Conservation (phyloP, 2,329 filamentous ascomycete genomes). For the Acrodontium crateriforme region DNA sequence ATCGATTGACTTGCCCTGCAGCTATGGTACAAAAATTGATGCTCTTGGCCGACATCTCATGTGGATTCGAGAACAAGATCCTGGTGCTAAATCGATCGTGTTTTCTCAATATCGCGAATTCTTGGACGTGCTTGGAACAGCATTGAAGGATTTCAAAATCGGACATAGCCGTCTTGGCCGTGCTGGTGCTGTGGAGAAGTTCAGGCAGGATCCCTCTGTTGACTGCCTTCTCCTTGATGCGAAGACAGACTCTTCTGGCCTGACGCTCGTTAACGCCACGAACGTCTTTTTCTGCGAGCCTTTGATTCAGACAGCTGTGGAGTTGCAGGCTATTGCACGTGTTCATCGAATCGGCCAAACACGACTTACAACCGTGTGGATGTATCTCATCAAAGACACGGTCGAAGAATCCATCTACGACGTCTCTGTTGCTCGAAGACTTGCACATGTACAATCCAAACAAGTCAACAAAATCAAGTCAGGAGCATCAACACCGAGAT, state of each 20-base stretch:
- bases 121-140: constrained; percentile 55
- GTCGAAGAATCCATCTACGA: constrained; percentile 89
- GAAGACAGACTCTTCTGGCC: constrained; percentile 71
- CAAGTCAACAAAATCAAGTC: constrained; percentile 19
- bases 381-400: constrained; percentile 81
- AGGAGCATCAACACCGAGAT: constrained; percentile 18
- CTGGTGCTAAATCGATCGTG: constrained; percentile 80
- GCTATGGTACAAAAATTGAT: constrained; percentile 84
- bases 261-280: constrained; percentile 84
- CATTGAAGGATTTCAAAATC: constrained; percentile 59
- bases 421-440: constrained; percentile 62
- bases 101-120: constrained; percentile 87
- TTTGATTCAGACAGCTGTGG: constrained; percentile 80
- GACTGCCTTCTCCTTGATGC: constrained; percentile 86
- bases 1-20: constrained; percentile 53
- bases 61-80: constrained; percentile 73
- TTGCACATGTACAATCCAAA: constrained; percentile 54
- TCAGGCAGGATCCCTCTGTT: constrained; percentile 57
- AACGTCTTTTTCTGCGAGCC: constrained; percentile 94
- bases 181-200: constrained; percentile 54
- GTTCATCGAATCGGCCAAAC: constrained; percentile 90
- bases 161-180: constrained; percentile 57
- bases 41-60: constrained; percentile 59
- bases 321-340: constrained; percentile 86
- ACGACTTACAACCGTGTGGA: constrained; percentile 81